Evolutionary conservation across 2,329 filamentous ascomycete genomes (phyloP).

Genomic region (Aspergillus sergii): DNA sequence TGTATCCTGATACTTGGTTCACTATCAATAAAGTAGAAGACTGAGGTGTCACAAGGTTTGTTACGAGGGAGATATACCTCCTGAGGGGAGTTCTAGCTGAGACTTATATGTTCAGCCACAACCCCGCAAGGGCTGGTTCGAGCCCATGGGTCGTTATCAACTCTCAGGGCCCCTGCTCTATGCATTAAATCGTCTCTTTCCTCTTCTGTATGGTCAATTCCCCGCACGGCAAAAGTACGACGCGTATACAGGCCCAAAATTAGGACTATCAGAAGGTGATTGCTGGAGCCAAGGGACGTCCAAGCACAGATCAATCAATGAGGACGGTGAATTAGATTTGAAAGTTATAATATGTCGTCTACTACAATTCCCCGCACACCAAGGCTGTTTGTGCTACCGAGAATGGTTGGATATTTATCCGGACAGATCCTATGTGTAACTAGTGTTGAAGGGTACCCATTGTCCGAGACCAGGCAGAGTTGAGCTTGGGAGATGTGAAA

Average conservation of each 20-base stretch:
- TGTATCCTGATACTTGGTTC: background rate
- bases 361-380: constrained; percentile 1
- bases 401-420: background rate
- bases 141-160: background rate
- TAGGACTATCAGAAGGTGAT: background rate
- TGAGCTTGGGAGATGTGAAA: background rate
- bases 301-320: background rate
- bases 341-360: background rate
- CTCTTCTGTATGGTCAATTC: background rate
- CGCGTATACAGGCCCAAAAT: background rate
- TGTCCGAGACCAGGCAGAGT: background rate
- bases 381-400: background rate
- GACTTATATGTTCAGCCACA: background rate
- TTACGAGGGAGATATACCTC: background rate
- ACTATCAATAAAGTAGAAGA: background rate
- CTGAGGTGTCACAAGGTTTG: background rate
- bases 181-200: background rate
- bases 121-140: background rate
- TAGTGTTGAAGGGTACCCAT: background rate
- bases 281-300: background rate
- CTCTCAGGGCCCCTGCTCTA: background rate
- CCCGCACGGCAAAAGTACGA: constrained; percentile 1
- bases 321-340: background rate
- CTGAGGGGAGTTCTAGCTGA: background rate
- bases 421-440: background rate